Conservation (phyloP, 202 grass and related monocot genomes). For the Bolboschoenoplectus hybrid region DNA sequence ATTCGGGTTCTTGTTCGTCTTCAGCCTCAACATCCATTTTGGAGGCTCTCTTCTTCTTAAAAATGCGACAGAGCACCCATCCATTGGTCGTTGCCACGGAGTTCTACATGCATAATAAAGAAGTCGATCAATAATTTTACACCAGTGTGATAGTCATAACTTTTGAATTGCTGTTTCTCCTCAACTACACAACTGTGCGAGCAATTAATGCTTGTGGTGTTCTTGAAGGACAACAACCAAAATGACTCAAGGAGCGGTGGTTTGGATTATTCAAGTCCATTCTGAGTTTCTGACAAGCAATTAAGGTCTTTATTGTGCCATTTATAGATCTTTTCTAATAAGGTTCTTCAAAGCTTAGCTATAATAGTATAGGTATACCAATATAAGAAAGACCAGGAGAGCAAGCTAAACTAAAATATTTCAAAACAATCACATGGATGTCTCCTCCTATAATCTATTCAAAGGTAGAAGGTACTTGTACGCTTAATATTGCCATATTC, state of each 20-base stretch:
- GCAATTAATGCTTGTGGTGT: slow-evolving; percentile 33
- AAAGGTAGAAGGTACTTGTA: slow-evolving; percentile 29
- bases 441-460: slow-evolving; percentile 10
- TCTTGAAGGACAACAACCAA: slow-evolving; percentile 28
- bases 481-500: slow-evolving; percentile 29
- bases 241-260: neutral
- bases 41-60: slow-evolving; percentile 56
- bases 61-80: slow-evolving; percentile 78
- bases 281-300: slow-evolving; percentile 38
- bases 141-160: neutral
- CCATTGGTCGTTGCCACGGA: slow-evolving; percentile 35
- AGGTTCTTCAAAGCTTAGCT: slow-evolving; percentile 23
- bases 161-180: neutral
- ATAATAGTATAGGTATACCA: slow-evolving; percentile 11
- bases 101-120: slow-evolving; percentile 31
- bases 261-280: slow-evolving; percentile 24
- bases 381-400: slow-evolving; percentile 24
- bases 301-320: slow-evolving; percentile 36
- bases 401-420: slow-evolving; percentile 16
- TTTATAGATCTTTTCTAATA: slow-evolving; percentile 18
- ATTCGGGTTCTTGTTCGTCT: slow-evolving; percentile 28
- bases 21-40: slow-evolving; percentile 9
- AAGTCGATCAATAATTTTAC: slow-evolving; percentile 12
- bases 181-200: slow-evolving; percentile 23
- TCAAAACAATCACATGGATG: slow-evolving; percentile 17